Base-by-base conservation (phyloP, 2,329 filamentous ascomycete genomes). In the Paecilomyces variotii region DNA sequence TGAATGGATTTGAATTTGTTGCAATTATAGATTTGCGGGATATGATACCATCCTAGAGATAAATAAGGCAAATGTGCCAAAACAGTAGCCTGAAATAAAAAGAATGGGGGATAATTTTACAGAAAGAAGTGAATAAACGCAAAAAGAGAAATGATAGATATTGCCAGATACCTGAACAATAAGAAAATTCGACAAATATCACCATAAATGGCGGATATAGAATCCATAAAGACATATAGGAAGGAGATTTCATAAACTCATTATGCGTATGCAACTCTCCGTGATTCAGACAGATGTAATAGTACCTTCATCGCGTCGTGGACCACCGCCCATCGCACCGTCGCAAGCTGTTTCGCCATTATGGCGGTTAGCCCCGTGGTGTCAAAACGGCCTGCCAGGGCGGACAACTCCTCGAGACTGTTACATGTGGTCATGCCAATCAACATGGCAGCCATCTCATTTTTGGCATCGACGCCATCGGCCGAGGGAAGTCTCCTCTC, bases 221-320 rank as follows among this genome's bases (percentile, higher is more conserved):
- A 10, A 32, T 32, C 11, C 30, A 10, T 32, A 32, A 10, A 19
- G 19, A 19, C 19, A 19, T 19, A 19, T 19, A 19, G 19, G 19
- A 19, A 19, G 19, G 19, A 19, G 7, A 9, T 10, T 32, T 32
- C 26, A 30, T 52, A 30, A 32, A 30, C 6, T 28, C 35, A 34
- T 51, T 14, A 12, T 1, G 28, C 19, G 6, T 6, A 32, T 6
- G 50, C 19, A 28, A 7, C 30, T 49, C 45, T 19, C 14, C 55
- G 19, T 27, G 35, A 27, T n/a, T 24, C 45, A 58, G 63, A 67
- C 53, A 69, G 57, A 10, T 57, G 60, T 7, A 67, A 57, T 49
- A 87, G 64, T 2, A 86, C 83, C 61, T 82, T 79, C 72, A 85
- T 84, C 0, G 81, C 84, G 64, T 84, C 81, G 62, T 85, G 82